phyloP scores from a whole-genome alignment of 2,329 filamentous ascomycete genomes.

The Aphanocladium album region DNA sequence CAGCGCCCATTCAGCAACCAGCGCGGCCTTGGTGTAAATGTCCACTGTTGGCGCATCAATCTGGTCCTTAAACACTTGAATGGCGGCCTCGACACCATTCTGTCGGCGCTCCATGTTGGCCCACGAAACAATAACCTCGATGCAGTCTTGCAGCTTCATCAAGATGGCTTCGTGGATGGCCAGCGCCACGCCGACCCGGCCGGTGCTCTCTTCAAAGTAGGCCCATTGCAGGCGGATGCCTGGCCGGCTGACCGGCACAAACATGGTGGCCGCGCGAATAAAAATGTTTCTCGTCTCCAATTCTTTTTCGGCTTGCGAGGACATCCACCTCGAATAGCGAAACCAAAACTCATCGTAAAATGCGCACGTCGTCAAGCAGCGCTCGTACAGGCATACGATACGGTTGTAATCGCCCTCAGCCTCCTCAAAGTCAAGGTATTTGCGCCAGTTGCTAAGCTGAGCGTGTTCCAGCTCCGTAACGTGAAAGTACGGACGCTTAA shows the following conservation, averaged over 20 bases:
- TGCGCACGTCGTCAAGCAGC: conserved; percentile 86
- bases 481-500: conserved; percentile 96
- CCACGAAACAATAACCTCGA: conserved; percentile 83
- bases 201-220: conserved; percentile 85
- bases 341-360: conserved; percentile 98
- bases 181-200: conserved; percentile 69
- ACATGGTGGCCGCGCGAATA: conserved; percentile 76
- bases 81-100: conserved; percentile 75
- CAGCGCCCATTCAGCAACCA: conserved; percentile 84
- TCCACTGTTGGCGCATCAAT: conserved; percentile 69
- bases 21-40: conserved; percentile 74
- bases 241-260: conserved; percentile 80
- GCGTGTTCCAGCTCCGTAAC: conserved; percentile 85
- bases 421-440: conserved; percentile 96
- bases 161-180: conserved; percentile 83
- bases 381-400: conserved; percentile 82
- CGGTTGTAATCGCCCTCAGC: conserved; percentile 70
- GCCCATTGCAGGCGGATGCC: conserved; percentile 85
- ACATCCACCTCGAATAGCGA: conserved; percentile 95
- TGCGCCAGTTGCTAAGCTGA: conserved; percentile 86
- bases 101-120: conserved; percentile 84
- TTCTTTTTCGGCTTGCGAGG: conserved; percentile 69
- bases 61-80: conserved; percentile 75
- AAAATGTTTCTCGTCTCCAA: conserved; percentile 93
- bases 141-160: conserved; percentile 67